phyloP scores from a whole-genome alignment of 2,329 filamentous ascomycete species.

The Talaromyces sp. region DNA sequence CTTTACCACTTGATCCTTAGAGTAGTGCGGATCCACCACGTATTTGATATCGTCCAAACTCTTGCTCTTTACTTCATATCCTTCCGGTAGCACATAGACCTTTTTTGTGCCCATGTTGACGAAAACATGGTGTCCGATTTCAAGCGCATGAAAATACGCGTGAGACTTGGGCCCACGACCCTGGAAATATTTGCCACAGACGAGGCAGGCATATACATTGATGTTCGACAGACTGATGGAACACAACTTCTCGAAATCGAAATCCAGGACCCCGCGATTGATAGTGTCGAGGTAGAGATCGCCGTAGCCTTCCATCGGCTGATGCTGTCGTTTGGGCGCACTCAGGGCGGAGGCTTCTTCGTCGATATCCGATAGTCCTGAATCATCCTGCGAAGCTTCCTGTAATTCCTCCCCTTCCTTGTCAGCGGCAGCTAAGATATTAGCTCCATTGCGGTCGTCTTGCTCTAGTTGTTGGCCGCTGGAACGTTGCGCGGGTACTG shows the following conservation, averaged over 20 bases:
- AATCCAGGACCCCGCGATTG: slow-evolving; percentile 87
- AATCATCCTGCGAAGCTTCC: slow-evolving; percentile 34
- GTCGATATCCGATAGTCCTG: slow-evolving; percentile 36
- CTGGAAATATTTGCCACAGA: slow-evolving; percentile 98
- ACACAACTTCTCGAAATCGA: slow-evolving; percentile 98
- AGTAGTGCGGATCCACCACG: slow-evolving; percentile 88
- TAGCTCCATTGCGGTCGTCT: slow-evolving; percentile 38
- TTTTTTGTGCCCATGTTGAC: slow-evolving; percentile 80
- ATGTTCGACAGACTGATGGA: slow-evolving; percentile 96
- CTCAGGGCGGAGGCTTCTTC: slow-evolving; percentile 41
- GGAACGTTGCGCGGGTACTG: slow-evolving; percentile 28
- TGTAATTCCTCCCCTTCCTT: slow-evolving; percentile 63
- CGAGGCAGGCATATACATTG: slow-evolving; percentile 96
- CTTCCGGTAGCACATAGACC: slow-evolving; percentile 72
- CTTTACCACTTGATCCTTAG: slow-evolving; percentile 74
- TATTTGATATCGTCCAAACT: slow-evolving; percentile 98
- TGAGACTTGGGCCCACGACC: slow-evolving; percentile 91
- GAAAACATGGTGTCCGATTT: slow-evolving; percentile 94
- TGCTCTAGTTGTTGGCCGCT: slow-evolving; percentile 37
- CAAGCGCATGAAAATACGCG: slow-evolving; percentile 95
- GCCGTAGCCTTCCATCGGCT: slow-evolving; percentile 83
- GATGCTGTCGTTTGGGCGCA: slow-evolving; percentile 65
- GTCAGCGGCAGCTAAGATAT: slow-evolving; percentile 62
- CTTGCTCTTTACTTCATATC: slow-evolving; percentile 93
- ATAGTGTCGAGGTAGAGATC: slow-evolving; percentile 98